phyloP scores from a whole-genome alignment of 805 yeast genomes.

The Yarrowia hollandica region DNA sequence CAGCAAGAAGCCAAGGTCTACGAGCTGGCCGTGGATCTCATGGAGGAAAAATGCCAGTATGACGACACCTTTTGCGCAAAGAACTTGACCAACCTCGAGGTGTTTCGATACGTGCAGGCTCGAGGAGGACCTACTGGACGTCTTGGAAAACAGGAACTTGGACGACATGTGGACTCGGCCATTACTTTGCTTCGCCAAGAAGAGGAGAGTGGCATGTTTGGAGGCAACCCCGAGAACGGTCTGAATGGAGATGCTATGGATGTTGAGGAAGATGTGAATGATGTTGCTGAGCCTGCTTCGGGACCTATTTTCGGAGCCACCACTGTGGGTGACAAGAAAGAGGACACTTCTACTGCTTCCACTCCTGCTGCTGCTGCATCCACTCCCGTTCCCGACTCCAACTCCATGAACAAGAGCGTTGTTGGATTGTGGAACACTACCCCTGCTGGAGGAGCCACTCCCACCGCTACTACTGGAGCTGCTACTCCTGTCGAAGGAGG shows the following conservation, averaged over 20 bases:
- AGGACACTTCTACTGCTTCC: constrained; percentile 3
- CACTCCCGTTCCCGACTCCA: constrained; percentile 10
- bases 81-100: constrained; percentile 22
- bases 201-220: constrained; percentile 19
- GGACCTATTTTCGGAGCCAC: constrained; percentile 22
- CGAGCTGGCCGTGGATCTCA: constrained; percentile 8
- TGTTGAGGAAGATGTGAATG: constrained; percentile 13
- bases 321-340: background rate
- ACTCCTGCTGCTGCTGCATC: constrained; percentile 14
- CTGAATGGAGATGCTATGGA: constrained; percentile 23
- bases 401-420: constrained; percentile 66
- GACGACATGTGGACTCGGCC: constrained; percentile 14
- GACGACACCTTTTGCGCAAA: constrained; percentile 13
- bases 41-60: constrained; percentile 16
- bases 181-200: constrained; percentile 12
- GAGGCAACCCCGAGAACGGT: constrained; percentile 17
- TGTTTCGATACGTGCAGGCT: constrained; percentile 19
- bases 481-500: constrained; percentile 12
- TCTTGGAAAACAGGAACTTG: constrained; percentile 22
- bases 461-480: constrained; percentile 27
- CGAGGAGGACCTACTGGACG: constrained; percentile 26
- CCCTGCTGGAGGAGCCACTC: constrained; percentile 31
- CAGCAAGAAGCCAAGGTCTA: constrained; percentile 25
- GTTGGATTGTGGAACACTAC: constrained; percentile 62
- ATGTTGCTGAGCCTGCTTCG: background rate